Conservation (phyloP, 164 flowering plant species). For the Euptelea pleiosperma region DNA sequence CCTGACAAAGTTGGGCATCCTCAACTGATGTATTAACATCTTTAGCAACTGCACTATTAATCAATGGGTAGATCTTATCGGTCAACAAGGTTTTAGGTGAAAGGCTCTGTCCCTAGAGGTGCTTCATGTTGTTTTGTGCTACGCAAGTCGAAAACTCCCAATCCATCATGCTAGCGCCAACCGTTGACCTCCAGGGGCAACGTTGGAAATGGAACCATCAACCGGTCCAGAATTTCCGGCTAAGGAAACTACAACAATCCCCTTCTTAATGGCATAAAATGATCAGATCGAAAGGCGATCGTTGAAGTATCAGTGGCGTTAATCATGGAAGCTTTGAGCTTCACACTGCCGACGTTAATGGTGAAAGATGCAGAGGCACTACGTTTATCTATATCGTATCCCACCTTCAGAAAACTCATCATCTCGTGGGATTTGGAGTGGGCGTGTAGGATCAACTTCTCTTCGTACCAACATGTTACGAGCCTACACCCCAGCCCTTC, state of each 20-base stretch:
- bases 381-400: slow-evolving; percentile 47
- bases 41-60: slow-evolving; percentile 30
- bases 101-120: slow-evolving; percentile 52
- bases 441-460: not conserved
- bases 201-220: slow-evolving; percentile 31
- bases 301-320: slow-evolving; percentile 60
- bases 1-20: too few species aligned
- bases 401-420: slow-evolving; percentile 68
- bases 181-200: slow-evolving; percentile 58
- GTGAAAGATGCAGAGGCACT: slow-evolving; percentile 52
- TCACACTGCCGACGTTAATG: slow-evolving; percentile 67
- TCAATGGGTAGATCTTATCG: slow-evolving; percentile 35
- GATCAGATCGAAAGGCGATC: slow-evolving; percentile 50
- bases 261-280: slow-evolving; percentile 54
- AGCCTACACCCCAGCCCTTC: too few species aligned
- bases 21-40: slow-evolving; percentile 26
- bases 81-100: slow-evolving; percentile 19
- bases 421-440: not conserved
- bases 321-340: slow-evolving; percentile 80
- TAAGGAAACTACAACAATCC: slow-evolving; percentile 42
- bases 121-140: slow-evolving; percentile 27
- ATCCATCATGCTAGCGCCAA: slow-evolving; percentile 66
- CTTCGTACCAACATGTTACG: too few species aligned
- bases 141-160: slow-evolving; percentile 36
- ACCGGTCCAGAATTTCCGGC: slow-evolving; percentile 51